Conservation (phyloP, 257 asterid species). For the Solanum virginianum region DNA sequence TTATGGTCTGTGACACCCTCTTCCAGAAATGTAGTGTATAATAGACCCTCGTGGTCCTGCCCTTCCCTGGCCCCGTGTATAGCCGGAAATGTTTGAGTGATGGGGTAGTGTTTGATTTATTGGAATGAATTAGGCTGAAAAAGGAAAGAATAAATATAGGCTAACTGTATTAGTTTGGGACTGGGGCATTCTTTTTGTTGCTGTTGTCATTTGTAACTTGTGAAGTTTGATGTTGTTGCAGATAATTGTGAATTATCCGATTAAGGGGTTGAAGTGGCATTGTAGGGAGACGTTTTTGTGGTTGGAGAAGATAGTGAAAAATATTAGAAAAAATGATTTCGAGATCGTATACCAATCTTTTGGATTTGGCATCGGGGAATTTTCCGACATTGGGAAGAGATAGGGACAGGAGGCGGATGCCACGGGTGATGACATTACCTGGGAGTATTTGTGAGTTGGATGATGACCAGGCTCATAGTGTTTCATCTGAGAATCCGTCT, state of each 20-base stretch:
- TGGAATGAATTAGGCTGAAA: not conserved
- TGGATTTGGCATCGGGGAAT: conserved; percentile 81
- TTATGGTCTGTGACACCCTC: not conserved
- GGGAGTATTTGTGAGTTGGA: conserved; percentile 63
- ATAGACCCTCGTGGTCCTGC: not conserved
- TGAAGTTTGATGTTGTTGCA: not conserved
- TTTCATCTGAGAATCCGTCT: conserved; percentile 64
- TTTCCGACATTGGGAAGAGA: conserved; percentile 60
- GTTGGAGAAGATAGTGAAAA: not conserved
- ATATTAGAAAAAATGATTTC: conserved; percentile 53
- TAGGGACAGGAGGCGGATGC: conserved; percentile 52
- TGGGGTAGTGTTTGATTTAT: not conserved
- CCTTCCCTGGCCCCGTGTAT: not conserved
- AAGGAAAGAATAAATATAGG: not conserved
- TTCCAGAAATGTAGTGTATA: not conserved
- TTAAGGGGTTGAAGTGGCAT: not conserved
- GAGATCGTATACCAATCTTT: conserved; percentile 73
- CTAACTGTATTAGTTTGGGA: not conserved
- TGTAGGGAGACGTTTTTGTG: not conserved
- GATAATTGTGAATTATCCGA: not conserved
- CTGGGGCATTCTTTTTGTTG: not conserved
- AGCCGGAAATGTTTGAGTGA: not conserved
- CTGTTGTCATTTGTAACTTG: not conserved
- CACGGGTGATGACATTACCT: conserved; percentile 74
- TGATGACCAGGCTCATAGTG: conserved; percentile 61